phyloP scores from a whole-genome alignment of 163 green algal species.

The Scenedesmus sp. region DNA sequence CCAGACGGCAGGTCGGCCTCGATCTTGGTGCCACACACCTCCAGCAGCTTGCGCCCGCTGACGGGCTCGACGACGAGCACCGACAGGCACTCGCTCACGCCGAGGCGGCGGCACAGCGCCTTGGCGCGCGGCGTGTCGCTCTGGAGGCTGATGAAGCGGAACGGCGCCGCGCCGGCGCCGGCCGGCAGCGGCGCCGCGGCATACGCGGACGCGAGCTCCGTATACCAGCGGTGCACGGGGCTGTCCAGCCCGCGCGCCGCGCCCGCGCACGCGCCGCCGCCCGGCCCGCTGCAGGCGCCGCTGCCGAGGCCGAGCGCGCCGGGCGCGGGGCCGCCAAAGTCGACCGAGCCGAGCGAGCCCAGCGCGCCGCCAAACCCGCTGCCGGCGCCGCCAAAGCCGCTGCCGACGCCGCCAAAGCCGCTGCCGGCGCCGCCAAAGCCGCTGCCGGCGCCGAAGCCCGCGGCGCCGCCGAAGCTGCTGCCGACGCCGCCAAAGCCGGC shows the following conservation, averaged over 20 bases:
- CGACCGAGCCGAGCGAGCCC: too few species aligned
- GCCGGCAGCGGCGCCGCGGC: neutral
- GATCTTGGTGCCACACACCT: conserved; percentile 32
- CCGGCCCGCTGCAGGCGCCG: neutral
- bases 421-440: too few species aligned
- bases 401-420: too few species aligned
- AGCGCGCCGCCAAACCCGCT: too few species aligned
- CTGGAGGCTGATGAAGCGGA: conserved; percentile 33
- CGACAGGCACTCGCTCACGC: neutral
- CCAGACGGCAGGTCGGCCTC: conserved; percentile 30
- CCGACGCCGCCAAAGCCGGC: neutral
- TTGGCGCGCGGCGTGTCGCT: neutral
- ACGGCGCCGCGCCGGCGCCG: neutral
- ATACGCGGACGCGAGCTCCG: conserved; percentile 11
- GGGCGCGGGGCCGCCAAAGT: too few species aligned
- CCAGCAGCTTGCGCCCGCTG: conserved; percentile 19
- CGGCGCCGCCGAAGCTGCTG: neutral
- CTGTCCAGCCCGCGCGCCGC: neutral
- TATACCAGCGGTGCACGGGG: conserved; percentile 20
- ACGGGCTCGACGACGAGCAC: conserved; percentile 21
- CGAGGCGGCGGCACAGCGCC: conserved; percentile 26
- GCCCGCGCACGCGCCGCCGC: neutral
- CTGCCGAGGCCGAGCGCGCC: neutral
- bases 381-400: too few species aligned
- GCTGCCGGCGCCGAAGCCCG: too few species aligned